Evolutionary conservation across 352 stramenopile genomes (phyloP).

Genomic region (Achlya hypogyna): DNA sequence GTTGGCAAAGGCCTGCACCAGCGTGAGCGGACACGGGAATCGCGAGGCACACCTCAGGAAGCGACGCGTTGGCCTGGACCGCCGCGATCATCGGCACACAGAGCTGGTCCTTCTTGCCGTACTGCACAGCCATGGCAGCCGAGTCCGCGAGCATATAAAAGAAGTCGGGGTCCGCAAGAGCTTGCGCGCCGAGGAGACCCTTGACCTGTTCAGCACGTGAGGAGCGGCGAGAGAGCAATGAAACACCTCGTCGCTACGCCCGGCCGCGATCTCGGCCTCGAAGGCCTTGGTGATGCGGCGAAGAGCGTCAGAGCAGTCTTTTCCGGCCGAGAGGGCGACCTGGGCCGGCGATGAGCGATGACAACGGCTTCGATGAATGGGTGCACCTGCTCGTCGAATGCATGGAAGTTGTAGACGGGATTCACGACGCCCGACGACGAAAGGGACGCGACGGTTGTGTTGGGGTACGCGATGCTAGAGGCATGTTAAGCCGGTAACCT

Average conservation of each 20-base stretch:
- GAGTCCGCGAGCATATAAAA: conserved; percentile 87
- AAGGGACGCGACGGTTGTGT: conserved; percentile 60
- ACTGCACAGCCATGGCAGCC: conserved; percentile 83
- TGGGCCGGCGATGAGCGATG: background rate
- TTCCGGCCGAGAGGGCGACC: conserved; percentile 42
- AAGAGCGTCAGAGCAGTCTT: conserved; percentile 51
- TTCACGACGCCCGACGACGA: conserved; percentile 75
- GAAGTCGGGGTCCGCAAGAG: conserved; percentile 63
- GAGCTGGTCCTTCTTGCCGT: conserved; percentile 74
- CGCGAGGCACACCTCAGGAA: conserved; percentile 30
- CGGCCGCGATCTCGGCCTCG: conserved; percentile 40
- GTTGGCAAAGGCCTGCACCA: conserved; percentile 45
- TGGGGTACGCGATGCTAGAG: conserved; percentile 52
- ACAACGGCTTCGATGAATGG: background rate
- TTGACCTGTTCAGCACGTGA: conserved; percentile 30
- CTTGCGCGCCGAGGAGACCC: conserved; percentile 46
- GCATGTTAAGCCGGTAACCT: background rate
- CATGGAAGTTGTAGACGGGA: conserved; percentile 64
- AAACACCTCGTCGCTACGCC: conserved; percentile 31
- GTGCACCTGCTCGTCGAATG: conserved; percentile 67
- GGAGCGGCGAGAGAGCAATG: background rate
- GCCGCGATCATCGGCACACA: conserved; percentile 49
- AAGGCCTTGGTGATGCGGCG: conserved; percentile 55
- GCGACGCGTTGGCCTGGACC: conserved; percentile 37
- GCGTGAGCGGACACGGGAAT: background rate